phyloP scores from a whole-genome alignment of 331 rosid species.

The Quercus lobata region DNA sequence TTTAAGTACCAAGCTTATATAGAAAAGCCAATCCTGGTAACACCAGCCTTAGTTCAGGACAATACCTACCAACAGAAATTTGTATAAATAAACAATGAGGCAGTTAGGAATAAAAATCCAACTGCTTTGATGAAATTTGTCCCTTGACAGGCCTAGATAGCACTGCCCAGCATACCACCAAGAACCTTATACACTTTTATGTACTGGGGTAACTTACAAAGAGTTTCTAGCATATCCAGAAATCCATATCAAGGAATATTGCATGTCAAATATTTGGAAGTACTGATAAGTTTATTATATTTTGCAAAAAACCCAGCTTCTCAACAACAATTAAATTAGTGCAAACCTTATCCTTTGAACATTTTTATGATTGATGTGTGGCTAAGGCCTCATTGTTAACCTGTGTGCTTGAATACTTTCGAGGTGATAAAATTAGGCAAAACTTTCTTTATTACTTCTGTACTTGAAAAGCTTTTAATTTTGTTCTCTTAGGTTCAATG shows the following conservation, averaged over 20 bases:
- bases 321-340: background rate
- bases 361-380: background rate
- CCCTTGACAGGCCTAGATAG: background rate
- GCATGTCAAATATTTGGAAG: background rate
- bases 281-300: background rate
- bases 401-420: background rate
- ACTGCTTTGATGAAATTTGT: background rate
- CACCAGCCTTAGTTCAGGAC: background rate
- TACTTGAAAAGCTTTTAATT: background rate
- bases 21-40: background rate
- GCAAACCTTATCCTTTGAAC: background rate
- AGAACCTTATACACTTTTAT: background rate
- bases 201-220: background rate
- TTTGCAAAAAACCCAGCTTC: background rate
- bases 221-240: slow-evolving; percentile 1
- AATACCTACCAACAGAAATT: background rate
- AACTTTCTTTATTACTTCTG: background rate
- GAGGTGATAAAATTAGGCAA: background rate
- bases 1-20: background rate
- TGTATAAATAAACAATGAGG: background rate
- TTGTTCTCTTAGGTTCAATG: background rate
- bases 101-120: background rate
- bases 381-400: background rate
- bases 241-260: background rate
- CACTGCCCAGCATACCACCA: background rate